Conservation (phyloP, 1,284 basidiomycete species). For the Leccinum fallax region DNA sequence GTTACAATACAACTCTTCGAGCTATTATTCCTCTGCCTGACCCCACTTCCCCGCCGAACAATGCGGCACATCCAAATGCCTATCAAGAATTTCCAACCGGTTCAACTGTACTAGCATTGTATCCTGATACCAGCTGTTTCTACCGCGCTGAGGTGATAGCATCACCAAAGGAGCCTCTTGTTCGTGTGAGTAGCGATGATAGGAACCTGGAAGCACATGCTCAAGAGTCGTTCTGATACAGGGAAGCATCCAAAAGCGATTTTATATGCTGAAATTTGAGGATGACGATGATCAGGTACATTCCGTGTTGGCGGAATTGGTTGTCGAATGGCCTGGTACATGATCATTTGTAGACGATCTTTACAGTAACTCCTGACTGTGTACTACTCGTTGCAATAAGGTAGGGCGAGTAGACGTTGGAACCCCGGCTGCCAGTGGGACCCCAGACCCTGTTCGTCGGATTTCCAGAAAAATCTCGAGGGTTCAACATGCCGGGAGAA, state of each 20-base stretch:
- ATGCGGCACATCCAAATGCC: slow-evolving; percentile 61
- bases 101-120: slow-evolving; percentile 76
- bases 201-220: neutral
- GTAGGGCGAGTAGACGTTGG: neutral
- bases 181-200: slow-evolving; percentile 47
- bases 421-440: slow-evolving; percentile 3
- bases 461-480: slow-evolving; percentile 22
- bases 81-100: slow-evolving; percentile 74
- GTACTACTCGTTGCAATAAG: neutral
- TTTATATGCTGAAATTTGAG: slow-evolving; percentile 79
- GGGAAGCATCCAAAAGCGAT: slow-evolving; percentile 45
- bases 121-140: slow-evolving; percentile 85
- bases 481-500: slow-evolving; percentile 14
- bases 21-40: slow-evolving; percentile 80
- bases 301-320: slow-evolving; percentile 67
- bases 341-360: slow-evolving; percentile 7
- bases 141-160: slow-evolving; percentile 79
- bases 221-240: slow-evolving; percentile 12
- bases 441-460: slow-evolving; percentile 14
- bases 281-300: slow-evolving; percentile 83
- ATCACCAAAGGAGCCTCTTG: slow-evolving; percentile 56
- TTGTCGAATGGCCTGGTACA: slow-evolving; percentile 71
- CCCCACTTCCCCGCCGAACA: slow-evolving; percentile 55
- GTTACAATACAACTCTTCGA: slow-evolving; percentile 67
- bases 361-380: neutral